Percentiles rank a stretch among this genome's conserved stretches.
Evolutionary conservation across 768 basidiomycete genomes (phyloP).

Genomic region (Boletus speciosus): DNA sequence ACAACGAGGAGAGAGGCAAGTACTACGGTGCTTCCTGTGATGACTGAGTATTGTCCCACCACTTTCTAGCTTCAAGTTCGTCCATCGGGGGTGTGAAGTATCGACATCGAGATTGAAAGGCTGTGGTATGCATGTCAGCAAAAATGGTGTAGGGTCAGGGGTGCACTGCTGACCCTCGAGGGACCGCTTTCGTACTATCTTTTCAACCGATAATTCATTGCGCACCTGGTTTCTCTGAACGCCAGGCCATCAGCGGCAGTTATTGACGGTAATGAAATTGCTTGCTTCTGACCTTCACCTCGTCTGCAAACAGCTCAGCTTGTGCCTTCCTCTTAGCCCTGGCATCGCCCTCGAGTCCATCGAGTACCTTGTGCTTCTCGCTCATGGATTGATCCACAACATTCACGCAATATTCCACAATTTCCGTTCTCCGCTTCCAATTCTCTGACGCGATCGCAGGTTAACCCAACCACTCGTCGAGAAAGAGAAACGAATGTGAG

Average conservation of each 20-base stretch:
- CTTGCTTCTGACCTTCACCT: slow-evolving; percentile 59
- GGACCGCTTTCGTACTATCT: slow-evolving; percentile 66
- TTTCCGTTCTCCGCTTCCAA: slow-evolving; percentile 71
- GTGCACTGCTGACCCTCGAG: slow-evolving; percentile 53
- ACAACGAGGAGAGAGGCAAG: slow-evolving; percentile 26
- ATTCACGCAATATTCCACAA: slow-evolving; percentile 71
- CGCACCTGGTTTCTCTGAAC: slow-evolving; percentile 67
- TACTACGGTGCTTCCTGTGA: slow-evolving; percentile 33
- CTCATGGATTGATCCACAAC: slow-evolving; percentile 63
- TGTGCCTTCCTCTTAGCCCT: slow-evolving; percentile 47
- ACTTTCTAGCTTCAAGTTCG: slow-evolving; percentile 53
- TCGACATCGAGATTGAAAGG: slow-evolving; percentile 74
- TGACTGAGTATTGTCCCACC: slow-evolving; percentile 48
- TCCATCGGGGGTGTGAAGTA: slow-evolving; percentile 68
- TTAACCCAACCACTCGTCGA: slow-evolving; percentile 16
- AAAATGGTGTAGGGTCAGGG: slow-evolving; percentile 17
- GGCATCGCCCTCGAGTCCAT: slow-evolving; percentile 43
- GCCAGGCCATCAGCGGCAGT: slow-evolving; percentile 26
- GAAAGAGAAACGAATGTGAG: slow-evolving; percentile 11
- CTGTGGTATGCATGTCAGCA: slow-evolving; percentile 38
- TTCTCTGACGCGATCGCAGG: slow-evolving; percentile 39
- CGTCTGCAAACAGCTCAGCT: slow-evolving; percentile 57
- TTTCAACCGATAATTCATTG: slow-evolving; percentile 71
- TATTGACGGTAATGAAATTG: slow-evolving; percentile 28
- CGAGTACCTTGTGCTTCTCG: slow-evolving; percentile 49